phyloP scores from a whole-genome alignment of 192 early-diverging fungal genomes.

The Entomortierella parvispora region DNA sequence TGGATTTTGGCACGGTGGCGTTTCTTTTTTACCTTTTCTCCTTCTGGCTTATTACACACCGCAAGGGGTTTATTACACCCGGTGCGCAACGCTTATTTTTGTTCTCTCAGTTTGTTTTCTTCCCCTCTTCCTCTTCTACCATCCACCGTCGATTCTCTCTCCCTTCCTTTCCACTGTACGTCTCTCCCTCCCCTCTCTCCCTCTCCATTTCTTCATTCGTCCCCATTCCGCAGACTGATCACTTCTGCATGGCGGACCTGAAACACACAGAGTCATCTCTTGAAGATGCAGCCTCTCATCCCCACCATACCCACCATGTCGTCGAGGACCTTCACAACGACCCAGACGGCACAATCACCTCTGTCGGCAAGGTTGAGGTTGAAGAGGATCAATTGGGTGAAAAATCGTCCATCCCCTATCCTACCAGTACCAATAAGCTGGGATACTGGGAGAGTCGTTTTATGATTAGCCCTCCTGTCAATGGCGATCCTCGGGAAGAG shows the following conservation, averaged over 20 bases:
- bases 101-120: neutral
- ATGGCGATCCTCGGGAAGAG: slow-evolving; percentile 30
- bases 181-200: neutral
- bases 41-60: no score
- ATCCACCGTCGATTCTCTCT: neutral
- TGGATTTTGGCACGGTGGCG: no score
- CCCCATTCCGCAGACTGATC: slow-evolving; percentile 8
- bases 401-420: neutral
- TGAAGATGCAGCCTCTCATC: neutral
- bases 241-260: slow-evolving; percentile 5
- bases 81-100: neutral
- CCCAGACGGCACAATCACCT: slow-evolving; percentile 5
- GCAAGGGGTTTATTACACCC: no score
- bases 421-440: neutral
- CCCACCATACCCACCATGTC: neutral
- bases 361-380: neutral
- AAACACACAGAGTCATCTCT: neutral
- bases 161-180: neutral
- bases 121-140: slow-evolving; percentile 1
- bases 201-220: neutral
- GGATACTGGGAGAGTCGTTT: slow-evolving; percentile 36
- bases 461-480: slow-evolving; percentile 13
- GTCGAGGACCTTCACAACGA: slow-evolving; percentile 11
- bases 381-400: neutral
- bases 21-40: no score